Evolutionary conservation across 1,139 yeast species (phyloP).

Genomic region (Taphrina populina): DNA sequence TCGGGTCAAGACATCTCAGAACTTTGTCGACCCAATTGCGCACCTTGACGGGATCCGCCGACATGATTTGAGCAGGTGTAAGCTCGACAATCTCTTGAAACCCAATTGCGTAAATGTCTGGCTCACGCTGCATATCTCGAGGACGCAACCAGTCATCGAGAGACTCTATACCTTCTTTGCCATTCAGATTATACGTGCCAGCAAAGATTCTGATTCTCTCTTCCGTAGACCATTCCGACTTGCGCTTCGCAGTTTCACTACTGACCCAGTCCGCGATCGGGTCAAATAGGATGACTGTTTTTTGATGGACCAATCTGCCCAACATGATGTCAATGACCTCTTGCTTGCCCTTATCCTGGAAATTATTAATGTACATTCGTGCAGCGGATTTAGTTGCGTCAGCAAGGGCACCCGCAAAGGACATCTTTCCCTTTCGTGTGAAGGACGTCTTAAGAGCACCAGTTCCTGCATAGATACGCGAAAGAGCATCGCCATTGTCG

Average conservation of each 20-base stretch:
- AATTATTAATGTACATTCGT: slow-evolving; percentile 91
- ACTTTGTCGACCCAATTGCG: slow-evolving; percentile 77
- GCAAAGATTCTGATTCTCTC: slow-evolving; percentile 64
- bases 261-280: slow-evolving; percentile 82
- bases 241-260: slow-evolving; percentile 56
- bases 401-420: slow-evolving; percentile 89
- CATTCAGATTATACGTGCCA: slow-evolving; percentile 89
- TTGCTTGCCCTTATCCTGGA: slow-evolving; percentile 88
- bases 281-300: slow-evolving; percentile 74
- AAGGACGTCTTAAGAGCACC: slow-evolving; percentile 92
- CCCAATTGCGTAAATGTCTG: slow-evolving; percentile 76
- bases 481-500: slow-evolving; percentile 94
- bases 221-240: slow-evolving; percentile 60
- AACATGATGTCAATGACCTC: slow-evolving; percentile 78
- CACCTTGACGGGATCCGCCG: slow-evolving; percentile 70
- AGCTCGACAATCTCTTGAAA: slow-evolving; percentile 90
- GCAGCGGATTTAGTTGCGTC: slow-evolving; percentile 96
- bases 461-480: slow-evolving; percentile 96
- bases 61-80: slow-evolving; percentile 84
- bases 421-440: slow-evolving; percentile 93
- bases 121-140: slow-evolving; percentile 48
- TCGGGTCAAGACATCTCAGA: slow-evolving; percentile 54
- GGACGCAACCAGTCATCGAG: slow-evolving; percentile 84
- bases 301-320: slow-evolving; percentile 73
- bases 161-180: slow-evolving; percentile 53